Base-by-base conservation (phyloP, 306 rosid species). In the Morella rubra region DNA sequence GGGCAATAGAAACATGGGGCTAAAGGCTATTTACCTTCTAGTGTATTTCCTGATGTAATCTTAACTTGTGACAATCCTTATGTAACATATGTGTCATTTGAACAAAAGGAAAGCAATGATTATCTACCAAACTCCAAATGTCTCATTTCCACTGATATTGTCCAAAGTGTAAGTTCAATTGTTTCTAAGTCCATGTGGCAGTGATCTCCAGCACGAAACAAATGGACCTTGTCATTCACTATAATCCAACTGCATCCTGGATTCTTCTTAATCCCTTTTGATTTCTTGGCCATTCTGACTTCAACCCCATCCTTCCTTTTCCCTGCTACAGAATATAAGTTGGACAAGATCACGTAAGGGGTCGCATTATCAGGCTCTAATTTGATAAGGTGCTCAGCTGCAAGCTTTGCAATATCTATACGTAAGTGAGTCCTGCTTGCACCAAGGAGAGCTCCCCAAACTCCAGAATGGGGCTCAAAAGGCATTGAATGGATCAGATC, bases 241-340 rank as follows among this genome's bases (percentile, higher is more conserved):
- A 68, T 47, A 22, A 93, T 86, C 96, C 96, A 93, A 87, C 98
- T 93, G 80, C 92, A 91, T 56, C 93, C 93, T 8, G 98, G 91
- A 87, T 55, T 83, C 79, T 93, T 93, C 67, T 72, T 86, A 68
- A 88, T 78, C 76, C 92, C 86, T 85, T 81, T 91, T 22, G 85
- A 73, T 42, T 77, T 79, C 59, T 88, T 84, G 75, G 81, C 27
- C 79, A 72, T 81, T 83, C 85, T 81, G 75, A 90, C 80, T 51
- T 77, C 76, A 69, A 87, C 78, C 67, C 85, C 79, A 75, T 90
- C 87, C 73, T 69, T 76, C 79, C 72, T 76, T 84, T 87, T 79
- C 75, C 93, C 97, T 10, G 82, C 44, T 77, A 84, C 77, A 77
- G 87, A 85, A 77, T 84, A 83, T 81, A 90, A 44, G 79, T 82